Evolutionary conservation across 805 yeast species (phyloP), one percentile per base, ranked within the genome.

Genomic region (Candida saitoana): DNA sequence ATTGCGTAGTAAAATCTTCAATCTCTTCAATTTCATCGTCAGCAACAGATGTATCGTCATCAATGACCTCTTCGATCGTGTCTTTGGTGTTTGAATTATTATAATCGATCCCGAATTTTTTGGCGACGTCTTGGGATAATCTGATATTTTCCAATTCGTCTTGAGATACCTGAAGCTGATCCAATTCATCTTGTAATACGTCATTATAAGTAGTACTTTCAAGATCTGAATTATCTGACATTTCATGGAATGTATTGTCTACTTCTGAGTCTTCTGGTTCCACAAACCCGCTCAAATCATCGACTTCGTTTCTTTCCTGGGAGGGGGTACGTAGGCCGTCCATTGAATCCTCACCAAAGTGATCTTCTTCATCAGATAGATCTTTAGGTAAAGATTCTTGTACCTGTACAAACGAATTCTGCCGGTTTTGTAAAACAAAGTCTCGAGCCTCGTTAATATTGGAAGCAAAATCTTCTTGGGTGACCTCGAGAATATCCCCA

Each of bases 121-220:
- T 46, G 1, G 69, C 71, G 17, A 59, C 63, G 38, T 65, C 68
- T 34, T 63, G 70, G 3, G 68, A 60, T 14, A 66, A 46, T 27
- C 46, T 46, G 6, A 67, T 54, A 34, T 54, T 56, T 2, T 55
- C 55, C 4, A 66, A 25, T 27, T 59, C 69, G 18, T 50, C 45
- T 15, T 42, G 31, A 25, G 22, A 16, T 8, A 32, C 6, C 11
- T 22, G 27, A 7, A 29, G n/a, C 18, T 18, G 42, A 24, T 55
- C 55, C 4, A 66, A 24, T 24, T 59, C 69, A 20, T 50, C 46
- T 15, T 42, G 31, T 25, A 31, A n/a, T 8, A 32, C 27, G 11
- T 22, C 44, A 9, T 32, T 29, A 12, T 37, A 34, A 24, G 12
- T 16, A 4, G 11, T 6, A 25, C 34, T 27, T 8, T 40, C 36